Percentiles rank a stretch among this genome's conserved stretches.
phyloP scores from a whole-genome alignment of 371 early-diverging fungal genomes.

The Syncephalastrum monosporum region DNA sequence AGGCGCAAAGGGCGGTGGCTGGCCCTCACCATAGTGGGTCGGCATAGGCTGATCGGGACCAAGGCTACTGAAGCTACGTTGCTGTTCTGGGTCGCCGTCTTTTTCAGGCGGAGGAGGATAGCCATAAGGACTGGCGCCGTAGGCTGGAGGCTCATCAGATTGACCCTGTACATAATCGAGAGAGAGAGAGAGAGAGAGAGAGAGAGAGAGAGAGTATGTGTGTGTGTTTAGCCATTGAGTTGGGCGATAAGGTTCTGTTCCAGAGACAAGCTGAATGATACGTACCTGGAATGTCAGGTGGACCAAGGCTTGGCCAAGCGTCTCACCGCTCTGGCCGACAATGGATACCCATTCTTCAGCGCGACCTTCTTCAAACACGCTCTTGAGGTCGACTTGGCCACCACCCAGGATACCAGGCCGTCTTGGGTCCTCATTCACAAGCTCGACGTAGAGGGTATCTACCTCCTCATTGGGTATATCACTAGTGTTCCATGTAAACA shows the following conservation, averaged over 20 bases:
- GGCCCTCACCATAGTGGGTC: conserved; percentile 22
- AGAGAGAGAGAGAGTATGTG: no score
- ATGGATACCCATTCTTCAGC: conserved; percentile 36
- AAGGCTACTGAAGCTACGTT: conserved; percentile 15
- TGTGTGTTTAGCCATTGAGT: background rate
- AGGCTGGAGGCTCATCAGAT: background rate
- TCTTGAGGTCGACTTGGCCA: conserved; percentile 19
- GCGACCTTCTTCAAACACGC: conserved; percentile 18
- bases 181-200: no score
- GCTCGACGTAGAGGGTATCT: conserved; percentile 23
- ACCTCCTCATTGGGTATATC: conserved; percentile 20
- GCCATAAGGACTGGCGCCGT: no score
- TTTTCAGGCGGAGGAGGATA: no score
- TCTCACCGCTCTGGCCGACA: conserved; percentile 15
- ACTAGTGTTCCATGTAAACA: background rate
- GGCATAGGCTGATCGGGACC: conserved; percentile 30
- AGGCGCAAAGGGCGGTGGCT: conserved; percentile 25
- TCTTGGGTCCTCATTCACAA: conserved; percentile 35
- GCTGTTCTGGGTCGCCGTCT: conserved; percentile 4
- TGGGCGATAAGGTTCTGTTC: conserved; percentile 8
- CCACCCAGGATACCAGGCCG: conserved; percentile 36
- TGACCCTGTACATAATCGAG: background rate
- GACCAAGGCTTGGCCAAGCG: conserved; percentile 21
- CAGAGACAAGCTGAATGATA: background rate
- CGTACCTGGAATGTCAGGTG: conserved; percentile 20